These are phyloP conservation scores for Auricularia sp. DNA, from an alignment of 768 basidiomycete genomes.

Conservation along the genomic window DNA sequence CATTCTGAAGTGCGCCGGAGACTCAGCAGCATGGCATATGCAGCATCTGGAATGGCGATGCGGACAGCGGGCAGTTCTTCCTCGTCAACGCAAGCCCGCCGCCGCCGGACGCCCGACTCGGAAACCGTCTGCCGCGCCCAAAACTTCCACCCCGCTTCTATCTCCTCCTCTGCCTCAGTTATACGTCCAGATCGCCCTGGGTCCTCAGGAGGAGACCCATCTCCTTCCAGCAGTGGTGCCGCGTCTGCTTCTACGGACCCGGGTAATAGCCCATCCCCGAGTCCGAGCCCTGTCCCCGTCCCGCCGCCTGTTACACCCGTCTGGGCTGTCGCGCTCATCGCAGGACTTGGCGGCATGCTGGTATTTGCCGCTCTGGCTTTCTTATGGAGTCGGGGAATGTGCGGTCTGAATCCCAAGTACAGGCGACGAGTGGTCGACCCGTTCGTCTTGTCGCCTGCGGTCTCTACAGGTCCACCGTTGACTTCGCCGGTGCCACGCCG, in stretches of 20 bases:
- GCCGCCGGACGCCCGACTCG: no score
- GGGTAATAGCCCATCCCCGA: not conserved
- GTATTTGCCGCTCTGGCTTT: not conserved
- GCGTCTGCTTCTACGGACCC: not conserved
- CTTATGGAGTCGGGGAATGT: not conserved
- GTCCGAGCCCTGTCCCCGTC: not conserved
- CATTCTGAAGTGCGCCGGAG: not conserved
- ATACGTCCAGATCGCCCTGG: not conserved
- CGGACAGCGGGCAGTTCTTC: not conserved
- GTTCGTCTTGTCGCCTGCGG: no score
- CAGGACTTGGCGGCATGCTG: not conserved
- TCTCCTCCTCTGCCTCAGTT: not conserved
- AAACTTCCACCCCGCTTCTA: not conserved
- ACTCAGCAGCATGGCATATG: not conserved
- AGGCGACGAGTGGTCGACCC: no score
- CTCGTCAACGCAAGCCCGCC: not conserved
- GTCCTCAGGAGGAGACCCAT: not conserved
- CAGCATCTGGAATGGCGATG: not conserved
- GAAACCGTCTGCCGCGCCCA: not conserved
- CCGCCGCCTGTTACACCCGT: not conserved
- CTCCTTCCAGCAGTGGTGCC: not conserved
- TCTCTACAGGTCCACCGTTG: no score
- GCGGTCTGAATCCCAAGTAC: not conserved
- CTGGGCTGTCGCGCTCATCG: not conserved
- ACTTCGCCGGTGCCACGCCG: no score